A percentile compares a stretch with the other conserved stretches of the same genome.
Conservation (phyloP, 352 stramenopile genomes). For the Globisporangium cederbergense region DNA sequence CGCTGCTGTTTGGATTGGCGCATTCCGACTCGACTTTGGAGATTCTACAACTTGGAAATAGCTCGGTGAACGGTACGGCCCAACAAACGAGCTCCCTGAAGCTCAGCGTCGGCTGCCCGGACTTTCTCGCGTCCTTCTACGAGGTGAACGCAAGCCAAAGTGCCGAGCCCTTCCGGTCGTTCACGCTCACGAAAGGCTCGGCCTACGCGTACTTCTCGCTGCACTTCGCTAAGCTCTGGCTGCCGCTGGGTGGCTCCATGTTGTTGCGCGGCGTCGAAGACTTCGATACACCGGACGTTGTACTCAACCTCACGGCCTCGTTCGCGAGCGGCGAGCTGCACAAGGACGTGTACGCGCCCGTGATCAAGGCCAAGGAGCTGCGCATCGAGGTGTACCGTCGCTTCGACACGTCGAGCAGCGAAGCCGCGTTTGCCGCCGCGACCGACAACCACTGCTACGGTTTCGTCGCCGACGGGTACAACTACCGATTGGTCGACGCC, state of each 20-base stretch:
- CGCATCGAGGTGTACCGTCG: conserved; percentile 54
- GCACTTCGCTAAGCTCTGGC: conserved; percentile 43
- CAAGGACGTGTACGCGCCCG: conserved; percentile 25
- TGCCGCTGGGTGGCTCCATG: conserved; percentile 37
- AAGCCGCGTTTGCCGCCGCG: background rate
- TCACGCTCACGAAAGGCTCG: conserved; percentile 47
- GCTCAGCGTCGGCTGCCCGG: conserved; percentile 43
- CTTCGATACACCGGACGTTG: conserved; percentile 27
- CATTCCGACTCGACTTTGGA: background rate
- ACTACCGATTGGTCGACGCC: conserved; percentile 42
- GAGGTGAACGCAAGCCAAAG: conserved; percentile 26
- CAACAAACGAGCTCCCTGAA: conserved; percentile 15
- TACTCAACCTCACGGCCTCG: conserved; percentile 35
- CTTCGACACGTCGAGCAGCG: background rate
- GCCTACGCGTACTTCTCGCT: conserved; percentile 52
- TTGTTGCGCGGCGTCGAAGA: conserved; percentile 48
- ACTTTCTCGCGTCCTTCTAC: conserved; percentile 45
- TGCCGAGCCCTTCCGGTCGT: conserved; percentile 35
- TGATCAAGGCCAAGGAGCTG: conserved; percentile 48
- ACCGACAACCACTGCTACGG: conserved; percentile 38
- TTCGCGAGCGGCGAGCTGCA: conserved; percentile 31
- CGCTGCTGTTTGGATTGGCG: background rate
- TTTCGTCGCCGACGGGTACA: conserved; percentile 50
- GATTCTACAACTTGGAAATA: background rate
- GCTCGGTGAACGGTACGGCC: background rate